Evolutionary conservation across 371 early-diverging fungal species (phyloP), one percentile per base, ranked within the genome.

Genomic region (Gilbertella persicaria): DNA sequence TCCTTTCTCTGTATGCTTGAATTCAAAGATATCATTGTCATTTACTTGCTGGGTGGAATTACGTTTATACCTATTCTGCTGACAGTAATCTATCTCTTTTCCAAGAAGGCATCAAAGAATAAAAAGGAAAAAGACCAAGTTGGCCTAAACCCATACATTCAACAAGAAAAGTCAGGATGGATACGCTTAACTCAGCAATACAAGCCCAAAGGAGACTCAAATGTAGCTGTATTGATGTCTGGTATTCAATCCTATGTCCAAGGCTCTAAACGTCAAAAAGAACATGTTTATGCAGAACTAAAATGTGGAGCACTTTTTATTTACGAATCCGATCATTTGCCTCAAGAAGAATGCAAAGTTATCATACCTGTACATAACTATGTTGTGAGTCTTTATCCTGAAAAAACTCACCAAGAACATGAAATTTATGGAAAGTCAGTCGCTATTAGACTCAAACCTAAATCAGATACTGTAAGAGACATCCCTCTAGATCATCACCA

Each of bases 221-320:
- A 55, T 41, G 53, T 44, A 13, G 51, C 51, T 0, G 49, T 55
- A 10, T 45, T 60, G 10, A 55, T 64, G 56, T 61, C 71, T 1
- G 65, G 65, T 1, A 42, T 61, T n/a, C 61, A 61, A 39, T 55
- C 56, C n/a, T 60, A 60, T 35, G 63, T 63, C 10, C 43, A 45
- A 23, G 50, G 55, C 13, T 40, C 46, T 6, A 66, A 59, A 46
- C 51, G 60, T 9, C 63, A 48, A 33, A 69, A 60, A 28, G 59
- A 67, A 20, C 45, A 60, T 21, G 85, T 79, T 37, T 95, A 82
- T 63, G 92, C 80, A 2, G 89, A 90, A 10, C 64, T 95, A 29
- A 86, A 88, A 39, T 83, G 88, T 58, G 86, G 90, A 37, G 88
- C 89, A 12, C 73, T 95, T 33, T 88, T 90, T 52, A 62, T 94